Evolutionary conservation across 768 basidiomycete species (phyloP).

Genomic region (Peribolospora baueri): DNA sequence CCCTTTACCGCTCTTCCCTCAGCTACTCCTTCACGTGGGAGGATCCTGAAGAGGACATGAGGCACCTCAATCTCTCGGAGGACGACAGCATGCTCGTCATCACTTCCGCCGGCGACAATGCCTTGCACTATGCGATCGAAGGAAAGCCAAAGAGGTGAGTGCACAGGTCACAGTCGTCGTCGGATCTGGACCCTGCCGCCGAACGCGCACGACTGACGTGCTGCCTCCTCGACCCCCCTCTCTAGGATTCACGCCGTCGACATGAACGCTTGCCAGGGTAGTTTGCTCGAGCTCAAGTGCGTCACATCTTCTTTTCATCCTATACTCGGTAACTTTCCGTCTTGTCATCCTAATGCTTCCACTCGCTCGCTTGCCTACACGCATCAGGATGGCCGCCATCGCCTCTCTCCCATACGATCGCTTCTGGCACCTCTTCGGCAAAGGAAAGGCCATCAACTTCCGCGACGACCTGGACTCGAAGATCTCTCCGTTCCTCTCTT

Average conservation of each 20-base stretch:
- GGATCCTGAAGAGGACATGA: constrained; percentile 51
- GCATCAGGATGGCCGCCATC: constrained; percentile 30
- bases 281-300: constrained; percentile 45
- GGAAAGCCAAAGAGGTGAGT: constrained; percentile 28
- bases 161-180: background rate
- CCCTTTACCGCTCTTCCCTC: background rate
- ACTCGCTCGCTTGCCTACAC: background rate
- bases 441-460: constrained; percentile 37
- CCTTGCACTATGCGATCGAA: constrained; percentile 50
- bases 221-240: background rate
- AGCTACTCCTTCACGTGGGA: constrained; percentile 24
- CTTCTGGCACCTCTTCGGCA: constrained; percentile 33
- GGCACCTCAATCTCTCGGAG: constrained; percentile 31
- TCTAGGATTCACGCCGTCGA: constrained; percentile 39
- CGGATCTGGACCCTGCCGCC: background rate
- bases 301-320: too few species aligned
- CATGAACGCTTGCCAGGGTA: constrained; percentile 52
- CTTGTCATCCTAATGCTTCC: too few species aligned
- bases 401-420: constrained; percentile 28
- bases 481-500: constrained; percentile 43
- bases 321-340: too few species aligned
- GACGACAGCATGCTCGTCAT: constrained; percentile 49
- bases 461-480: constrained; percentile 34
- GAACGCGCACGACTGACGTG: background rate
- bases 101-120: constrained; percentile 57